Conservation (phyloP, 352 stramenopile genomes). For the Globisporangium rhizosaccharum region DNA sequence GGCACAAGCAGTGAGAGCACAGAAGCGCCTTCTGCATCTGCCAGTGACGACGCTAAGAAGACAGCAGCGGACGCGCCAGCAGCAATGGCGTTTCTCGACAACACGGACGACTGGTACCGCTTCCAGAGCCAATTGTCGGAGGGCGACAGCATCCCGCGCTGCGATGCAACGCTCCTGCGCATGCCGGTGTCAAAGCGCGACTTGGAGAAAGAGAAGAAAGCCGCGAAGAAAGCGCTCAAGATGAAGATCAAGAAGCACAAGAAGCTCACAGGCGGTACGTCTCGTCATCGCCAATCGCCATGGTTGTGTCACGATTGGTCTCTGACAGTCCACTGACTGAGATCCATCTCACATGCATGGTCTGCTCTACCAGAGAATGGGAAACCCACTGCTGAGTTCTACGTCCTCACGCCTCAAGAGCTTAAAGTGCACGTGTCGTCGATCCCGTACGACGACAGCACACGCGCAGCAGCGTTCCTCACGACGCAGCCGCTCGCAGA, state of each 20-base stretch:
- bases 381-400: constrained; percentile 67
- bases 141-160: constrained; percentile 70
- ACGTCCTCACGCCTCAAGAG: constrained; percentile 61
- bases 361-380: constrained; percentile 21
- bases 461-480: constrained; percentile 33
- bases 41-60: background rate
- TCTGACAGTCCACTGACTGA: background rate
- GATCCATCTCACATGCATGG: background rate
- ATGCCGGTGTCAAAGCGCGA: constrained; percentile 72
- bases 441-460: constrained; percentile 45
- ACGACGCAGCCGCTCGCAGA: constrained; percentile 28
- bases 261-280: constrained; percentile 44
- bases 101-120: constrained; percentile 29
- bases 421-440: constrained; percentile 43
- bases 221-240: constrained; percentile 74
- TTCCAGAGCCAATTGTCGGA: constrained; percentile 55
- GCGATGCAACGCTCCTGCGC: constrained; percentile 60
- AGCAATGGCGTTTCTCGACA: constrained; percentile 33
- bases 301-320: background rate
- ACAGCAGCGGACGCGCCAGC: background rate
- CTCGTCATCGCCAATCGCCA: background rate
- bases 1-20: constrained; percentile 1
- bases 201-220: constrained; percentile 71
- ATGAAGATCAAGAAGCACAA: constrained; percentile 89
- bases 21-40: background rate